Evolutionary conservation across 2,329 filamentous ascomycete genomes (phyloP).

Genomic region (Fusarium sp.): DNA sequence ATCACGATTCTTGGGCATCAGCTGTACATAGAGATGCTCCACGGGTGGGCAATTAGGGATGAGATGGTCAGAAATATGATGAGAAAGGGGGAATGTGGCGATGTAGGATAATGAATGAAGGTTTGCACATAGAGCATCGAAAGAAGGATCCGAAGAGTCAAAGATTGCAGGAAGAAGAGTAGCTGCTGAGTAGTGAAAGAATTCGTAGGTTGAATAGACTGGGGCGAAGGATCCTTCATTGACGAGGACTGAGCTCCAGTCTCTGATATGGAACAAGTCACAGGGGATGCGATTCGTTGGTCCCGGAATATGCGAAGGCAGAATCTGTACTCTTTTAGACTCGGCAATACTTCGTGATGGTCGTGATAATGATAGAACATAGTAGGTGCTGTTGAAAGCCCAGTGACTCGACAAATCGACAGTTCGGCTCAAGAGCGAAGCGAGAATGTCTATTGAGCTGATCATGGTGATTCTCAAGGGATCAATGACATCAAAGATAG

Average conservation of each 20-base stretch:
- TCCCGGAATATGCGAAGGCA: constrained; percentile 24
- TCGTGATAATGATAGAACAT: constrained; percentile 64
- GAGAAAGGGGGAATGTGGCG: constrained; percentile 73
- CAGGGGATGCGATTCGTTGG: constrained; percentile 39
- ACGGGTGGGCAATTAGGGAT: constrained; percentile 60
- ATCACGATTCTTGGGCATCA: constrained; percentile 51
- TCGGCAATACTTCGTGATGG: neutral
- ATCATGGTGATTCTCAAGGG: constrained; percentile 65
- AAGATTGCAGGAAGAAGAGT: constrained; percentile 67
- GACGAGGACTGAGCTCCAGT: constrained; percentile 72
- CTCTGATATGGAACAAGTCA: constrained; percentile 65
- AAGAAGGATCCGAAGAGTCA: constrained; percentile 52
- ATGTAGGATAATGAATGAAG: constrained; percentile 67
- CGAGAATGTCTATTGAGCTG: constrained; percentile 70
- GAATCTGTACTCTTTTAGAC: neutral
- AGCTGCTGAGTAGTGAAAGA: constrained; percentile 71
- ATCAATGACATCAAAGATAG: constrained; percentile 63
- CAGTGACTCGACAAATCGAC: constrained; percentile 68
- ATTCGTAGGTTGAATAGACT: constrained; percentile 77
- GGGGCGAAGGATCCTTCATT: constrained; percentile 82
- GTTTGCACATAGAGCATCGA: constrained; percentile 49
- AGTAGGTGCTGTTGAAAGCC: constrained; percentile 71
- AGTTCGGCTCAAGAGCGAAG: constrained; percentile 66
- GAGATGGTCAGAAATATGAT: constrained; percentile 64
- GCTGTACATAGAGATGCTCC: constrained; percentile 64